phyloP scores from a whole-genome alignment of 768 basidiomycete species.

The Lactifluus piperatus region DNA sequence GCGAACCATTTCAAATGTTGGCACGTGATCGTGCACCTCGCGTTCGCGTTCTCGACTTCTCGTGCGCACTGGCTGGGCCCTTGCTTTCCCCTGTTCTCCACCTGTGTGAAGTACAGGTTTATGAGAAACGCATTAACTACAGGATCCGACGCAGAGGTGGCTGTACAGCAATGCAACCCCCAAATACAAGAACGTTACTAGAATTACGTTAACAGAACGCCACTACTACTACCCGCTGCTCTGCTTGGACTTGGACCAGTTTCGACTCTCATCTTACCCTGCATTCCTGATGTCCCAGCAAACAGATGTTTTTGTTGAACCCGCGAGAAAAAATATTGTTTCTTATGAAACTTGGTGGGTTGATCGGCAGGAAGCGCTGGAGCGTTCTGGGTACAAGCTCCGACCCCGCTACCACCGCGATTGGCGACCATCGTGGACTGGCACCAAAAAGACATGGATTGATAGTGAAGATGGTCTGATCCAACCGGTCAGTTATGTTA shows the following conservation, averaged over 20 bases:
- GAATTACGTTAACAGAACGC: background rate
- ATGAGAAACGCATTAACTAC: no score
- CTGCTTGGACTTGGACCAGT: background rate
- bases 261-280: background rate
- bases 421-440: constrained; percentile 3
- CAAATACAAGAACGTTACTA: background rate
- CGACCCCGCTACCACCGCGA: background rate
- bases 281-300: background rate
- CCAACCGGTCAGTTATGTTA: background rate
- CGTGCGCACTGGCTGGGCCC: no score
- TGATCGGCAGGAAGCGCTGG: background rate
- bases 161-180: no score
- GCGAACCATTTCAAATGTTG: no score
- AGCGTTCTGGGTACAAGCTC: background rate
- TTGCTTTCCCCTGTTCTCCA: no score
- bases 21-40: no score
- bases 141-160: no score
- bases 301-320: background rate
- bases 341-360: background rate
- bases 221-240: no score
- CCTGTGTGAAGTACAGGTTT: no score
- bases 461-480: background rate
- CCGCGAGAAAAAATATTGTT: background rate
- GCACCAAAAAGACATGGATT: background rate
- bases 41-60: no score